phyloP scores from a whole-genome alignment of 495 filamentous ascomycete genomes.

The Penicillium steckii region DNA sequence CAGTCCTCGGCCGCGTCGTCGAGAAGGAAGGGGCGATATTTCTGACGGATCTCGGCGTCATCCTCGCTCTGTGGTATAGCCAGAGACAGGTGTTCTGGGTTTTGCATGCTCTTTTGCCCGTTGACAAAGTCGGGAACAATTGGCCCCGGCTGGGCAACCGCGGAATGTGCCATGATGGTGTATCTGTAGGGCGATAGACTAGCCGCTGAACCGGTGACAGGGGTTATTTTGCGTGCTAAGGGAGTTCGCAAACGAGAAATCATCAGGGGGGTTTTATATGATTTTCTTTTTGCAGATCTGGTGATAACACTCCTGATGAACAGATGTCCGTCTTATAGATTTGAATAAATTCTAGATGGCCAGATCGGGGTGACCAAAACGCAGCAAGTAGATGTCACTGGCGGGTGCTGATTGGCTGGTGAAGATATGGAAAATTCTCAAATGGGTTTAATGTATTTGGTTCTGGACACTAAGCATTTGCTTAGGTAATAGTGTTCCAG shows the following conservation, averaged over 20 bases:
- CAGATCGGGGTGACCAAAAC: background rate
- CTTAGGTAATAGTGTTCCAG: background rate
- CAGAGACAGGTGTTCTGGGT: conserved; percentile 27
- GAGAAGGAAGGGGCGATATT: conserved; percentile 61
- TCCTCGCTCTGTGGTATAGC: conserved; percentile 49
- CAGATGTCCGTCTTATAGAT: conserved; percentile 2
- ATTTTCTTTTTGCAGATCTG: conserved; percentile 1
- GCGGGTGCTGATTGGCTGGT: conserved; percentile 19
- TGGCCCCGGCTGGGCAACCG: conserved; percentile 2
- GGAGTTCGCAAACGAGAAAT: conserved; percentile 5
- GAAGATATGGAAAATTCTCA: conserved; percentile 1
- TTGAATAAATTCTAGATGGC: conserved; percentile 1
- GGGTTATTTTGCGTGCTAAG: conserved; percentile 9
- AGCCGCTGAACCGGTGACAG: conserved; percentile 2
- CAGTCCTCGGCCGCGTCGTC: conserved; percentile 45
- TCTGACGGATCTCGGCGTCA: conserved; percentile 40
- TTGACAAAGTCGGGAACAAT: conserved; percentile 2
- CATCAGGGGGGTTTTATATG: conserved; percentile 1
- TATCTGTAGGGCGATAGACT: conserved; percentile 9
- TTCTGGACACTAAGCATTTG: conserved; percentile 4
- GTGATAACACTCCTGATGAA: conserved; percentile 1
- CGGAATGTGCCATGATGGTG: conserved; percentile 7
- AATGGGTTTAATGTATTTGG: conserved; percentile 2
- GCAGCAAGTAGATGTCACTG: conserved; percentile 17
- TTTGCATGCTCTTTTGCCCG: conserved; percentile 1